Evolutionary conservation across 1,284 basidiomycete species (phyloP), one percentile per base, ranked within the genome.

Genomic region (Trametes sp.): DNA sequence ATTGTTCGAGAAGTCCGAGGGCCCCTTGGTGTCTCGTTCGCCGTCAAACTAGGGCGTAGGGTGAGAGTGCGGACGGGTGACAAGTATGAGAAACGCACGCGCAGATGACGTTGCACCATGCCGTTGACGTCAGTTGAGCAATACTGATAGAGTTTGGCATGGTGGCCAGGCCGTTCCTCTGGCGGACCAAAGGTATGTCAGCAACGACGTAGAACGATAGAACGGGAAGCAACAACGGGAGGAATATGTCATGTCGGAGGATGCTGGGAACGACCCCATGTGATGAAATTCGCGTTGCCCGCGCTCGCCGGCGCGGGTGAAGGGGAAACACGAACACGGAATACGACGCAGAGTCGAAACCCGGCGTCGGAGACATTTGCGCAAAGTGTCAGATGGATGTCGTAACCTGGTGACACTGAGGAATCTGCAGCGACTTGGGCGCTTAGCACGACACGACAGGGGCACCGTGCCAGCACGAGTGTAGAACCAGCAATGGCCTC

Each of bases 71-170:
- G 52, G 19, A 31, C n/a, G 19, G 29, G 49, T 23, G 46, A 33
- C 14, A 36, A 38, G 58, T 23, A 50, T 24, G 38, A 28, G 10
- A 24, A 5, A 72, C 80, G 64, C 66, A 86, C 84, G 57, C 82
- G 77, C 9, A 82, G 68, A 71, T 85, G 82, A 44, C 81, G 76
- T 55, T 81, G 76, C 35, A 87, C 76, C 61, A 85, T 81, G 45
- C 76, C 73, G 63, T 79, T 75, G 63, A 82, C 77, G 64, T 86
- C 82, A n/a, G 76, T 77, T 2, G 84, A 85, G 67, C 80, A 82
- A 72, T 86, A 87, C 73, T 87, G 83, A 71, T 83, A 87, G 48
- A 87, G 78, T 73, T 87, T 87, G 64, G 81, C 78, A 70, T 83
- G 80, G 69, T 84, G 82, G 16, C 83, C 84, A 61, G 79, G 77